Conservation (phyloP, 495 filamentous ascomycete genomes). For the Xylaria telfairii region DNA sequence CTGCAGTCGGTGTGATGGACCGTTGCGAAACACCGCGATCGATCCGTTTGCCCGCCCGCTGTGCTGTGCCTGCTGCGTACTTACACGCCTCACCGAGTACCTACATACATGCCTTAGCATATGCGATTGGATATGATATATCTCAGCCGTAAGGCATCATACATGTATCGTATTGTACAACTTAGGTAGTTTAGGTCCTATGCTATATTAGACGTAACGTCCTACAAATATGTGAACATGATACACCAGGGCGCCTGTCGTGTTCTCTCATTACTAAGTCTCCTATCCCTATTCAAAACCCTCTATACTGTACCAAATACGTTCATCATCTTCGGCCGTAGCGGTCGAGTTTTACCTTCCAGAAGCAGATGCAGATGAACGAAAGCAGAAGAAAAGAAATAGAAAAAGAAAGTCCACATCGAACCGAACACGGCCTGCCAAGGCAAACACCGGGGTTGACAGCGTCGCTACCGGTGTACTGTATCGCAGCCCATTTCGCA, state of each 20-base stretch:
- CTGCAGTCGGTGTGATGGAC: neutral
- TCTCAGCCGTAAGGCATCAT: no score
- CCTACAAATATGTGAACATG: neutral
- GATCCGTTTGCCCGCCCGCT: neutral
- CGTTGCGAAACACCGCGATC: neutral
- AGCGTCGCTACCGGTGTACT: neutral
- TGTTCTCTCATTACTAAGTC: neutral
- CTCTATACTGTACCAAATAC: neutral
- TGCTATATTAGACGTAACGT: no score
- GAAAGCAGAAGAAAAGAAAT: neutral
- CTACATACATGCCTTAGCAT: no score
- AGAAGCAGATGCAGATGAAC: neutral
- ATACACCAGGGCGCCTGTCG: neutral
- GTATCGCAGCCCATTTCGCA: neutral
- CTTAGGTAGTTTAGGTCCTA: no score
- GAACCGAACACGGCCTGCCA: neutral
- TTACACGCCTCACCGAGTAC: neutral
- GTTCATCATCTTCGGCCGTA: neutral
- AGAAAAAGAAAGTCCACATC: no score
- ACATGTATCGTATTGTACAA: neutral
- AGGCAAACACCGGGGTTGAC: neutral
- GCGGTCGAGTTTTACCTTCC: neutral
- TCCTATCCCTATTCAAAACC: neutral
- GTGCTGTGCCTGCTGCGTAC: neutral
- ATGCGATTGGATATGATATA: neutral